These are phyloP conservation scores for Blastobotrys ciferrii DNA, from an alignment of 1,139 yeast genomes.

Conservation along the genomic window DNA sequence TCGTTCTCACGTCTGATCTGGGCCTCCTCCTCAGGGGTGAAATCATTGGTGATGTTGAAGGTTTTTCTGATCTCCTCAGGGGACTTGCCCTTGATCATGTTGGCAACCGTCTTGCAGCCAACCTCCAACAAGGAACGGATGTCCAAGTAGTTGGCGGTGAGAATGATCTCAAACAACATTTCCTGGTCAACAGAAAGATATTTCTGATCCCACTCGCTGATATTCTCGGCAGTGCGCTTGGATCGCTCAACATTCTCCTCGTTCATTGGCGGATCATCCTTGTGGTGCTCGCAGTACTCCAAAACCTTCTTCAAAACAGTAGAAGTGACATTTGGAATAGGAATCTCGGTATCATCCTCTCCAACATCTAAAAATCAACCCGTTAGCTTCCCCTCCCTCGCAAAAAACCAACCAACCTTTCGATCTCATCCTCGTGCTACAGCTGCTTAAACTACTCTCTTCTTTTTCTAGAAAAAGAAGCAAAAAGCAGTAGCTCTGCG, in stretches of 20 bases:
- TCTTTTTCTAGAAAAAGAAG: too few relatives aligned
- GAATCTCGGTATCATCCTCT: conserved; percentile 74
- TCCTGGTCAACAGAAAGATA: conserved; percentile 97
- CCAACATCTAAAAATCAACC: conserved; percentile 43
- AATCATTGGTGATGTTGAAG: conserved; percentile 93
- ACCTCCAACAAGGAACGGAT: conserved; percentile 91
- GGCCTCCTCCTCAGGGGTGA: conserved; percentile 97
- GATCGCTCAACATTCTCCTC: conserved; percentile 61
- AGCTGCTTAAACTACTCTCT: too few relatives aligned
- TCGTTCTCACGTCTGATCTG: conserved; percentile 97
- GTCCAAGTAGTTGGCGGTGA: conserved; percentile 94
- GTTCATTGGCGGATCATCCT: conserved; percentile 58
- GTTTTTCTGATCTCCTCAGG: conserved; percentile 97
- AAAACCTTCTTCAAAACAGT: conserved; percentile 85
- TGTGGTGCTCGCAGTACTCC: conserved; percentile 98
- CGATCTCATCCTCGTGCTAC: conserved; percentile 32
- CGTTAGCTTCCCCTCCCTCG: conserved; percentile 10
- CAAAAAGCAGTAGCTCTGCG: too few relatives aligned
- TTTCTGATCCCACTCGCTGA: conserved; percentile 95
- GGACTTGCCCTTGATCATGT: conserved; percentile 93
- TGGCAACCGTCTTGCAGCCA: conserved; percentile 97
- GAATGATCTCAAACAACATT: conserved; percentile 93
- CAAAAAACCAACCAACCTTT: neutral
- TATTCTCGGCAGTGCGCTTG: conserved; percentile 39
- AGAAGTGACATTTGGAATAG: conserved; percentile 61